Conservation (phyloP, 2,329 filamentous ascomycete species). For the Pseudogymnoascus verrucosus region DNA sequence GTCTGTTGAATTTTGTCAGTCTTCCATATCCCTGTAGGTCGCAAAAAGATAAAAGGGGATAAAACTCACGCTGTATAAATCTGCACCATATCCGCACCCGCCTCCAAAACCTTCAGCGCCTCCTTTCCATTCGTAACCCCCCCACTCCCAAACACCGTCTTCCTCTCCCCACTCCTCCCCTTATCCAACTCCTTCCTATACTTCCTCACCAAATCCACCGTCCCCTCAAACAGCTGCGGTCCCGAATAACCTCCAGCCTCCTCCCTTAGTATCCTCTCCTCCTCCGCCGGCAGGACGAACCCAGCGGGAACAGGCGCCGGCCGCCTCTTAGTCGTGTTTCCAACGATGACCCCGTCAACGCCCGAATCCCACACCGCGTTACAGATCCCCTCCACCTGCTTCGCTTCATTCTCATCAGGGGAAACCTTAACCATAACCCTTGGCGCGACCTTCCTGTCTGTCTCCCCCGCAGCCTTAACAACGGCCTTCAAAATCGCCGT, state of each 20-base stretch:
- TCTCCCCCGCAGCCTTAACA: conserved; percentile 64
- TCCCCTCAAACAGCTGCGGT: conserved; percentile 77
- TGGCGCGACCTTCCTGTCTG: conserved; percentile 64
- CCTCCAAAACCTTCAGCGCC: conserved; percentile 72
- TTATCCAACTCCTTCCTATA: conserved; percentile 66
- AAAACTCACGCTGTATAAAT: conserved; percentile 63
- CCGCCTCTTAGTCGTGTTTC: conserved; percentile 88
- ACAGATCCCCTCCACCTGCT: conserved; percentile 81
- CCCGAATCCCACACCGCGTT: conserved; percentile 75
- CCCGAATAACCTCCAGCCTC: conserved; percentile 88
- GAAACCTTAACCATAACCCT: conserved; percentile 97
- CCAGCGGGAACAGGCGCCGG: conserved; percentile 61
- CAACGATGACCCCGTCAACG: conserved; percentile 92
- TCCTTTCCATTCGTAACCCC: conserved; percentile 86
- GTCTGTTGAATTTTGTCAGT: conserved; percentile 18
- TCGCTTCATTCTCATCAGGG: conserved; percentile 81
- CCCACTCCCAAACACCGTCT: conserved; percentile 88
- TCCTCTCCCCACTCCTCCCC: conserved; percentile 41
- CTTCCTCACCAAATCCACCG: conserved; percentile 66
- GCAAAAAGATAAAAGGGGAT: too few species aligned
- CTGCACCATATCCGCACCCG: conserved; percentile 85
- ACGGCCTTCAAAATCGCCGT: conserved; percentile 75
- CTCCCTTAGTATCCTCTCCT: conserved; percentile 53
- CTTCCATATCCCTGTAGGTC: too few species aligned
- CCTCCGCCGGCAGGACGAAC: conserved; percentile 54